phyloP scores from a whole-genome alignment of 108 stramenopile genomes.

The Phaeodactylum tricornutum region DNA sequence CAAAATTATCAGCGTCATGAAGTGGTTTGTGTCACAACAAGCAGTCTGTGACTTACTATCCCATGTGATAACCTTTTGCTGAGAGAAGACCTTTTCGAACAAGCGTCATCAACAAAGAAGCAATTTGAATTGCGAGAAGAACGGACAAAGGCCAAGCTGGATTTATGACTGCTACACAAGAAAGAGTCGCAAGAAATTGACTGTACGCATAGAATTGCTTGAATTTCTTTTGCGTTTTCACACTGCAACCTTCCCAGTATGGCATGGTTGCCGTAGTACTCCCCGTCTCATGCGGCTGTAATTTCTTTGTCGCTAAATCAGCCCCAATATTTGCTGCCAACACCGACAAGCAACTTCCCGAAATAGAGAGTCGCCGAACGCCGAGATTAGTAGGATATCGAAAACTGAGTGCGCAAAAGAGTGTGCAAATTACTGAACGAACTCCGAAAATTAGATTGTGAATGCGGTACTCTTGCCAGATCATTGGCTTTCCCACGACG shows the following conservation, averaged over 20 bases:
- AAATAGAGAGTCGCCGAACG: conserved; percentile 14
- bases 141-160: conserved; percentile 42
- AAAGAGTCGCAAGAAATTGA: conserved; percentile 54
- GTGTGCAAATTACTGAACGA: conserved; percentile 20
- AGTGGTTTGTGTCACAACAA: too few relatives aligned
- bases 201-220: conserved; percentile 56
- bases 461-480: conserved; percentile 55
- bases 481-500: conserved; percentile 53
- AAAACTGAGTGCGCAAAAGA: conserved; percentile 19
- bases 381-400: conserved; percentile 9
- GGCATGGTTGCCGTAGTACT: conserved; percentile 62
- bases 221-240: conserved; percentile 43
- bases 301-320: conserved; percentile 32
- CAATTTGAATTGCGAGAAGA: conserved; percentile 50
- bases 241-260: conserved; percentile 49
- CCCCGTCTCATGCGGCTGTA: conserved; percentile 23
- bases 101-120: conserved; percentile 55
- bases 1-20: too few relatives aligned
- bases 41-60: conserved; percentile 34
- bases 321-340: conserved; percentile 23
- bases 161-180: conserved; percentile 30
- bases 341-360: conserved; percentile 14
- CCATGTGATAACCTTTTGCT: conserved; percentile 39
- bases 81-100: conserved; percentile 53
- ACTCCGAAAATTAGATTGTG: conserved; percentile 49